Conservation (phyloP, 2,329 filamentous ascomycete genomes). For the Ramichloridium luteum region DNA sequence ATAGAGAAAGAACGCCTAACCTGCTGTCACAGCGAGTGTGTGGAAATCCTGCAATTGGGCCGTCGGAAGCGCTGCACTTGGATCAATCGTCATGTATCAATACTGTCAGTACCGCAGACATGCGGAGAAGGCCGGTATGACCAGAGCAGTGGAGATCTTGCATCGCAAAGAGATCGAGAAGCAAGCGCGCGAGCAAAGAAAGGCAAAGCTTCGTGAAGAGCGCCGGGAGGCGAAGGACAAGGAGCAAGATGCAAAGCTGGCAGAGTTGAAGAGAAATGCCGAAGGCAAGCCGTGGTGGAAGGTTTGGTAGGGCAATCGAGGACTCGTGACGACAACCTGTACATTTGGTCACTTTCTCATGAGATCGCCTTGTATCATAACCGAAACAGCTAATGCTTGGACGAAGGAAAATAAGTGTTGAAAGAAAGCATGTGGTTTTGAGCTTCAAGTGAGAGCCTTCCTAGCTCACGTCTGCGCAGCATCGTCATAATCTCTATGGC, state of each 20-base stretch:
- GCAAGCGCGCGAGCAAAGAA: slow-evolving; percentile 39
- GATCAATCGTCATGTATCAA: slow-evolving; percentile 64
- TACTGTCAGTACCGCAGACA: slow-evolving; percentile 66
- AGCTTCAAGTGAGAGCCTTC: too few species aligned
- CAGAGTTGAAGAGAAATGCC: slow-evolving; percentile 16
- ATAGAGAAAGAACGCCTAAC: neutral
- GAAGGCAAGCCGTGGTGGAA: slow-evolving; percentile 24
- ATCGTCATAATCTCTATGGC: too few species aligned
- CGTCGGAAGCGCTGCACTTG: slow-evolving; percentile 60
- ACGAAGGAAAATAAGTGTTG: too few species aligned
- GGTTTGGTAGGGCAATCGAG: slow-evolving; percentile 22
- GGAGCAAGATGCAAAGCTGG: slow-evolving; percentile 28
- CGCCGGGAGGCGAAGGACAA: slow-evolving; percentile 32
- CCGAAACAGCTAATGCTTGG: too few species aligned
- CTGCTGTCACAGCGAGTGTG: slow-evolving; percentile 38
- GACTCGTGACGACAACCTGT: too few species aligned
- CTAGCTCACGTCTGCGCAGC: too few species aligned
- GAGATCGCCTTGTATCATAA: too few species aligned
- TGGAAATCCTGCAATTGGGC: slow-evolving; percentile 72
- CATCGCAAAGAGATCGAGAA: slow-evolving; percentile 55
- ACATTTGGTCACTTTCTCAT: neutral
- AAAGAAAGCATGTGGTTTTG: too few species aligned
- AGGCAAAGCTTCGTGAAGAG: slow-evolving; percentile 28
- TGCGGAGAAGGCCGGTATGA: slow-evolving; percentile 71
- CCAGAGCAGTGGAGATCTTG: slow-evolving; percentile 71